A percentile compares a stretch with the other conserved stretches of the same genome.
Conservation (phyloP, 2,329 filamentous ascomycete species). For the Colletotrichum simmondsii region DNA sequence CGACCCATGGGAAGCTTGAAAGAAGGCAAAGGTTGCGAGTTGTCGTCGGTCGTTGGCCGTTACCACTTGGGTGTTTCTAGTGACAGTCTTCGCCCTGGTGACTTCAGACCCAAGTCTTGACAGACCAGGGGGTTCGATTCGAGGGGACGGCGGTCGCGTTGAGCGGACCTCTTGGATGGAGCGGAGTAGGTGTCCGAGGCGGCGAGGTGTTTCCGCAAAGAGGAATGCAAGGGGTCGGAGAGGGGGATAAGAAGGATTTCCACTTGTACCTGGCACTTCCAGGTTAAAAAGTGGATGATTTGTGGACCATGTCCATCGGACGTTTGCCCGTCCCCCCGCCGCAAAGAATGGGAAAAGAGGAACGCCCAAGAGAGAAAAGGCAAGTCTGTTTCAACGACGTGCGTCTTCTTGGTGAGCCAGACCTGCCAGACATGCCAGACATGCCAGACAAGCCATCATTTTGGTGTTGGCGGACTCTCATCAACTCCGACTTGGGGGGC, state of each 20-base stretch:
- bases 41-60: background rate
- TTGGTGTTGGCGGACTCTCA: background rate
- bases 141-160: background rate
- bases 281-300: background rate
- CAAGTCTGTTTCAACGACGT: conserved; percentile 30
- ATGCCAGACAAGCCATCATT: background rate
- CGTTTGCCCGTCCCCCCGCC: conserved; percentile 1
- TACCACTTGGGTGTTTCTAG: background rate
- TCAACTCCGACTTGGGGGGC: background rate
- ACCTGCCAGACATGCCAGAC: too few species aligned
- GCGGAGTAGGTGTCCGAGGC: background rate
- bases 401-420: background rate
- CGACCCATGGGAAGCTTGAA: background rate
- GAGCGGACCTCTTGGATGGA: background rate
- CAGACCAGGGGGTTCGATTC: background rate
- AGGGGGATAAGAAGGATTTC: background rate
- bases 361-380: background rate
- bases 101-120: background rate
- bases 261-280: background rate
- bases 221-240: background rate
- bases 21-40: background rate
- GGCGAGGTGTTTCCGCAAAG: background rate
- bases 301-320: background rate
- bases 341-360: conserved; percentile 1
- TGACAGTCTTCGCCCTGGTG: background rate